Evolutionary conservation across 768 basidiomycete genomes (phyloP).

Genomic region (Boletus reticulatus): DNA sequence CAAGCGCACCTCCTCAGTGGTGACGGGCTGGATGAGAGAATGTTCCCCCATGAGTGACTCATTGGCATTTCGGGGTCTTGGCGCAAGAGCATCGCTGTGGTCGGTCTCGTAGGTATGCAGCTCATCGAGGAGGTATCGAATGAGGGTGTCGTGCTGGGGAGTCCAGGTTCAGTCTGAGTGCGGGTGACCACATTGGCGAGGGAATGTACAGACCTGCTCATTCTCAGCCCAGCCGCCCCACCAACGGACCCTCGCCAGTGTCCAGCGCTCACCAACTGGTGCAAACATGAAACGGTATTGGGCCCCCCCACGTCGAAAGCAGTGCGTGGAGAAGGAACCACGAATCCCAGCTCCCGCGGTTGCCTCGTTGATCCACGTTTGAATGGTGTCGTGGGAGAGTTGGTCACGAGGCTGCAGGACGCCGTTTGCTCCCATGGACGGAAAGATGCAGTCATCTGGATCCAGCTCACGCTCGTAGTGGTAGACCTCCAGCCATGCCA

Average conservation of each 20-base stretch:
- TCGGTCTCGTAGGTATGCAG: background rate
- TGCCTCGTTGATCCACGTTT: background rate
- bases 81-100: background rate
- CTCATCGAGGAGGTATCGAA: background rate
- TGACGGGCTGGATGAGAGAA: background rate
- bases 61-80: too few relatives aligned
- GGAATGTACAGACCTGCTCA: slow-evolving; percentile 28
- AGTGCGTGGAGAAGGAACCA: background rate
- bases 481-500: background rate
- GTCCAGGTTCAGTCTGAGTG: background rate
- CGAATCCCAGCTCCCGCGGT: background rate
- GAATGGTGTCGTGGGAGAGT: background rate
- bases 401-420: background rate
- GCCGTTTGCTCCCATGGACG: background rate
- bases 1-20: background rate
- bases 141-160: background rate
- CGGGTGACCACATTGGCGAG: background rate
- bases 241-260: slow-evolving; percentile 30
- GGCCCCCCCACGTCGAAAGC: background rate
- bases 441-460: background rate
- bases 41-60: too few relatives aligned
- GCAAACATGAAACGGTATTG: slow-evolving; percentile 39
- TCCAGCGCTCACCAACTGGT: slow-evolving; percentile 35
- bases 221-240: slow-evolving; percentile 44
- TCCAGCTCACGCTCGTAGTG: background rate